Conservation (phyloP, 2,329 filamentous ascomycete genomes). For the Zasmidium angulare region DNA sequence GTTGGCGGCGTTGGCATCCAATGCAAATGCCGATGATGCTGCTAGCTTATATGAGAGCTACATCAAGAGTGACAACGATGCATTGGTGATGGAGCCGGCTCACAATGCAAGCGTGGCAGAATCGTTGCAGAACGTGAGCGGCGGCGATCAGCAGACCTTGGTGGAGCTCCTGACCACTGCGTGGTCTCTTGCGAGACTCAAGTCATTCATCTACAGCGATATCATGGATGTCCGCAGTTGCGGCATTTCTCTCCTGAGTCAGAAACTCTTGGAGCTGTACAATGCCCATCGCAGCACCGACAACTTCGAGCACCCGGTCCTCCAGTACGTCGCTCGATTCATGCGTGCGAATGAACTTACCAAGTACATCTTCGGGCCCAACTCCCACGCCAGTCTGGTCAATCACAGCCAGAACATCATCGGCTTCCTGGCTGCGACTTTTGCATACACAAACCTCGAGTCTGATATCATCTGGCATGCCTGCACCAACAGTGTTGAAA, state of each 20-base stretch:
- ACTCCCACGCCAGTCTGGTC: slow-evolving; percentile 89
- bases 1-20: slow-evolving; percentile 6
- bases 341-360: slow-evolving; percentile 70
- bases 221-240: slow-evolving; percentile 88
- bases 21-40: slow-evolving; percentile 6
- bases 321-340: slow-evolving; percentile 68
- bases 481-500: slow-evolving; percentile 77
- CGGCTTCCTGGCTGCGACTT: slow-evolving; percentile 80
- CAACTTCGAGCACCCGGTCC: slow-evolving; percentile 49
- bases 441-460: slow-evolving; percentile 68
- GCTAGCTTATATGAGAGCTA: slow-evolving; percentile 23
- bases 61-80: slow-evolving; percentile 24
- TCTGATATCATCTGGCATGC: slow-evolving; percentile 83
- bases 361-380: slow-evolving; percentile 83
- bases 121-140: slow-evolving; percentile 16
- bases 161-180: slow-evolving; percentile 57
- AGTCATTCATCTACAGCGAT: slow-evolving; percentile 73
- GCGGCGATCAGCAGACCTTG: slow-evolving; percentile 13
- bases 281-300: slow-evolving; percentile 39
- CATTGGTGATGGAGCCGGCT: slow-evolving; percentile 15
- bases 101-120: background rate
- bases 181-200: slow-evolving; percentile 70
- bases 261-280: slow-evolving; percentile 68
- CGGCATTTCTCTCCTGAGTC: slow-evolving; percentile 73
- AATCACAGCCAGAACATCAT: slow-evolving; percentile 78